Evolutionary conservation across 805 yeast genomes (phyloP), one percentile per base, ranked within the genome.

Genomic region (Candida oleophila): DNA sequence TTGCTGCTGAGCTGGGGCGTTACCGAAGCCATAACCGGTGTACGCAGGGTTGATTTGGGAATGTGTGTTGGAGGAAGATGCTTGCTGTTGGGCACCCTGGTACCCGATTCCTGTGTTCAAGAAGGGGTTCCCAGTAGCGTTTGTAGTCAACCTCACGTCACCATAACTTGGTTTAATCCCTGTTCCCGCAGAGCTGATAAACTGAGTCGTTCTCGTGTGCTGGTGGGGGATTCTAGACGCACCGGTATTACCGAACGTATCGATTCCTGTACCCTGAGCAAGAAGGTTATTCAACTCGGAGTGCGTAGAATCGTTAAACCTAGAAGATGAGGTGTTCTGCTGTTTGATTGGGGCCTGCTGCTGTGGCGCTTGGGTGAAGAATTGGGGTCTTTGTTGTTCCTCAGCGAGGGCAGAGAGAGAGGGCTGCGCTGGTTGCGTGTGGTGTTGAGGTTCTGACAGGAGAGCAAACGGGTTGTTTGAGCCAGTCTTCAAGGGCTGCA

Each of bases 11-110:
- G 43, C 11, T 32, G 22, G 35, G 3, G 71, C 89, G 55, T 90
- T 91, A 42, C 97, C 97, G 66, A 91, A 91, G 1, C 98, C 98
- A 61, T 82, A 90, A 2, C 98, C 98, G 1, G 98, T 91, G 59
- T 87, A 84, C 2, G 94, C 83, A 4, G 96, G 91, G 42, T 85
- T 81, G 49, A 89, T 61, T 36, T 77, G 41, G 71, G 75, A 12
- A 87, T 74, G 44, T 15, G 46, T 42, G 21, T 55, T 43, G 43
- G 49, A 15, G 11, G 32, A 45, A 44, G 49, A 61, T 37, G 48
- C 57, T 35, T 53, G 57, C 22, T 54, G 64, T 44, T 50, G 44
- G 48, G 55, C 61, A 4, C 47, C 55, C 48, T 64, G 67, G 48
- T 61, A 53, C 2, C 71, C 71, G 36, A 63, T 87, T 60, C 89